phyloP scores from a whole-genome alignment of 768 basidiomycete genomes.

The Leucosporidium scottii region DNA sequence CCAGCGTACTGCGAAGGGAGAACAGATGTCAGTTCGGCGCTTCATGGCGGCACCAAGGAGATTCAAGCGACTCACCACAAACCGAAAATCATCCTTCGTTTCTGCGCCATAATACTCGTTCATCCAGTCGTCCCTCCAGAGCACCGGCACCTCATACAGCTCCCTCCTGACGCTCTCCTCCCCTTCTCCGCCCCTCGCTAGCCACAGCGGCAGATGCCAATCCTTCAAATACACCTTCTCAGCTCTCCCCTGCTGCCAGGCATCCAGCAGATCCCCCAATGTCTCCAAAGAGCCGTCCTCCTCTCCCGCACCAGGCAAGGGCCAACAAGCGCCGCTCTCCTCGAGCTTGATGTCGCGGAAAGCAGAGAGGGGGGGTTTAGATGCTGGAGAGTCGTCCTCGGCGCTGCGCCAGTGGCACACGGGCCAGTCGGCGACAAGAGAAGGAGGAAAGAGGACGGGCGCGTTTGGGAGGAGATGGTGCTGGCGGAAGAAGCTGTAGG shows the following conservation, averaged over 20 bases:
- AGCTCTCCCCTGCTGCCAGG: slow-evolving; percentile 3
- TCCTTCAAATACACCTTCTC: slow-evolving; percentile 14
- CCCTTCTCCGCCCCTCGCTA: not conserved
- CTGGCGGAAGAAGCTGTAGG: slow-evolving; percentile 6
- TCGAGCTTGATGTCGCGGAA: not conserved
- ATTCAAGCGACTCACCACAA: slow-evolving; percentile 16
- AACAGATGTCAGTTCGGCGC: not conserved
- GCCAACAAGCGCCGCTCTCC: not conserved
- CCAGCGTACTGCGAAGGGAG: slow-evolving; percentile 21
- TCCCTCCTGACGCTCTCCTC: not conserved
- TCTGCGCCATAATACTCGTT: slow-evolving; percentile 19
- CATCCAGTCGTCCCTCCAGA: slow-evolving; percentile 36
- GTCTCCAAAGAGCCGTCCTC: not conserved
- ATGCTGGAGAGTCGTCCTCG: not conserved
- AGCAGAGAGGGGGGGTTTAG: not conserved
- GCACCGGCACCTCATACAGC: slow-evolving; percentile 20
- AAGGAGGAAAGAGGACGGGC: slow-evolving; percentile 15
- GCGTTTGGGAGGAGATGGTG: slow-evolving; percentile 14
- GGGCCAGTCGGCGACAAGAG: not conserved
- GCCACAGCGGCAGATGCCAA: slow-evolving; percentile 27
- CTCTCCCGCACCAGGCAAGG: not conserved
- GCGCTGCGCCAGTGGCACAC: not conserved
- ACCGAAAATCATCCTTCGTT: slow-evolving; percentile 31
- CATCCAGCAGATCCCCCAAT: not conserved
- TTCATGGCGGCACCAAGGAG: too few species aligned